A percentile compares a stretch with the other conserved stretches of the same genome.
Evolutionary conservation across 805 yeast species (phyloP).

Genomic region (Saccharomycopsis sp.): DNA sequence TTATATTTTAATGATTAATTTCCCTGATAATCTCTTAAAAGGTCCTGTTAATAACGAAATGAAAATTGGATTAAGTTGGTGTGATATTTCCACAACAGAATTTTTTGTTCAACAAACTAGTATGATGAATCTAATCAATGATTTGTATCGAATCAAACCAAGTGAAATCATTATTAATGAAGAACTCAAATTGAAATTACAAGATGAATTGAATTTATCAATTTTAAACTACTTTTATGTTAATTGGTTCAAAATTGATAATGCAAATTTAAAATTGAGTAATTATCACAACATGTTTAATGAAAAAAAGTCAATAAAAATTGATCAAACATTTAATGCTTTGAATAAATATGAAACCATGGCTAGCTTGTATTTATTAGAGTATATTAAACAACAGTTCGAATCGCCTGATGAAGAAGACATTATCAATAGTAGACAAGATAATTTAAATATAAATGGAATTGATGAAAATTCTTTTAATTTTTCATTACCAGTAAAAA

Average conservation of each 20-base stretch:
- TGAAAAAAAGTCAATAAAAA: neutral
- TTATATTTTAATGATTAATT: conserved; percentile 52
- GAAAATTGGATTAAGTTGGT: conserved; percentile 73
- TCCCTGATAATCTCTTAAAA: conserved; percentile 45
- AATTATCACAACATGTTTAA: conserved; percentile 33
- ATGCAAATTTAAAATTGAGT: conserved; percentile 32
- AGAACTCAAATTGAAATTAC: conserved; percentile 25
- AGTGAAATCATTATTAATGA: conserved; percentile 61
- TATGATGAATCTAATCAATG: conserved; percentile 51
- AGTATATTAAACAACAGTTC: conserved; percentile 14
- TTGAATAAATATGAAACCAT: conserved; percentile 1
- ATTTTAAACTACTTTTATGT: conserved; percentile 6
- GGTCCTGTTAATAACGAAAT: conserved; percentile 27
- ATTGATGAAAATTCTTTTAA: conserved; percentile 34
- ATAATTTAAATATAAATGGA: conserved; percentile 13
- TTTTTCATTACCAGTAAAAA: conserved; percentile 57
- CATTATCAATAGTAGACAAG: neutral
- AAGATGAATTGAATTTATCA: neutral
- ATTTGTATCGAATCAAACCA: conserved; percentile 70
- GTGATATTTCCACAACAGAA: conserved; percentile 78
- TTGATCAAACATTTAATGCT: neutral
- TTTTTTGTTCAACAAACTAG: conserved; percentile 58
- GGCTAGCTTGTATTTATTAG: conserved; percentile 7
- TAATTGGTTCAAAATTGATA: conserved; percentile 3
- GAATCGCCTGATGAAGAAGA: conserved; percentile 8